Evolutionary conservation across 306 rosid genomes (phyloP).

Genomic region (Quercus rubra): DNA sequence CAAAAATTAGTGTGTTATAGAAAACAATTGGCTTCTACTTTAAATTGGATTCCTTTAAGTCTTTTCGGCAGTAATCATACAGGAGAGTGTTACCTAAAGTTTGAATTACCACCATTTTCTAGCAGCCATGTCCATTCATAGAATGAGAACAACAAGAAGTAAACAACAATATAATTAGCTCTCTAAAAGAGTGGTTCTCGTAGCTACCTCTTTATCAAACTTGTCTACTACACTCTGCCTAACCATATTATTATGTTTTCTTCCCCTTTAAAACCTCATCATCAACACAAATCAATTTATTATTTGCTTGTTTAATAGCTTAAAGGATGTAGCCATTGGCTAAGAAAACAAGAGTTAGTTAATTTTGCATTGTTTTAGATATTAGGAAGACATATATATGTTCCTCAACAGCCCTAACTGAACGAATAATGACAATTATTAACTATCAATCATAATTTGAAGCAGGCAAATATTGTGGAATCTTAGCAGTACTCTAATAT

Average conservation of each 20-base stretch:
- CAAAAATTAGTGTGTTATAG: not conserved
- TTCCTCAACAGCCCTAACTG: slow-evolving; percentile 28
- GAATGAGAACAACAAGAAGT: not conserved
- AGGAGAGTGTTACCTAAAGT: too few species aligned
- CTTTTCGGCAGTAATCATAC: not conserved
- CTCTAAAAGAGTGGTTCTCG: not conserved
- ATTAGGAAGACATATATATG: slow-evolving; percentile 28
- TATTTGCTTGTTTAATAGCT: slow-evolving; percentile 14
- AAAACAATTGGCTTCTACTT: slow-evolving; percentile 5
- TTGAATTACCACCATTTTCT: not conserved
- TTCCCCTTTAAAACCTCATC: not conserved
- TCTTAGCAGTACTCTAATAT: not conserved
- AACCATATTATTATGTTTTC: not conserved
- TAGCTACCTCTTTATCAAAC: slow-evolving; percentile 4
- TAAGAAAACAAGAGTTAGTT: slow-evolving; percentile 21
- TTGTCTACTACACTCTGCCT: not conserved
- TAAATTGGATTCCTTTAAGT: not conserved
- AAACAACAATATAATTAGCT: not conserved
- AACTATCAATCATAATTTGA: not conserved
- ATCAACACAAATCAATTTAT: not conserved
- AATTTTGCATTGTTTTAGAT: slow-evolving; percentile 20
- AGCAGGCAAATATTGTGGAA: not conserved
- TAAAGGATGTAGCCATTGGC: slow-evolving; percentile 24
- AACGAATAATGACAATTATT: not conserved
- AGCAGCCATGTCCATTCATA: not conserved